phyloP scores from a whole-genome alignment of 1,284 basidiomycete genomes.

The Pascua sp. region DNA sequence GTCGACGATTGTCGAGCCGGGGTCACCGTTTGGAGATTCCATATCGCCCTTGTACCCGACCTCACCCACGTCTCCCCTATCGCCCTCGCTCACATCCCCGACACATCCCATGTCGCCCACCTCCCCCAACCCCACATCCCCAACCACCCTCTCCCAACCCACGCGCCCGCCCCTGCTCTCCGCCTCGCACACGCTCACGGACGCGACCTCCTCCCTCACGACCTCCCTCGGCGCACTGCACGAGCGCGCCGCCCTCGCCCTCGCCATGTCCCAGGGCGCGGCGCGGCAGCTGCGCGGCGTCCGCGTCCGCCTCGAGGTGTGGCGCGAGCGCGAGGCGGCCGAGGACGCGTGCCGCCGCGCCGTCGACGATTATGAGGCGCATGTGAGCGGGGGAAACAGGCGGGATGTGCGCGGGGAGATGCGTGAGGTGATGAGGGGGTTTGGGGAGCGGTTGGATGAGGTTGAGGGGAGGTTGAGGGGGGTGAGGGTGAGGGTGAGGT shows the following conservation, averaged over 20 bases:
- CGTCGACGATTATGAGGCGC: constrained; percentile 12
- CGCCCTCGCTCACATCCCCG: not conserved
- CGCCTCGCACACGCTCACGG: not conserved
- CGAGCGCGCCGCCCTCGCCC: constrained; percentile 1
- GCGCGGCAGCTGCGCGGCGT: constrained; percentile 7
- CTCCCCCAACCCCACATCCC: not conserved
- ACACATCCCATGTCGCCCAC: not conserved
- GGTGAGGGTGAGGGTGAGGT: not conserved
- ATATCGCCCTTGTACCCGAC: not conserved
- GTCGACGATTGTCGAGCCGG: too few species aligned
- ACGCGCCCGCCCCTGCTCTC: not conserved
- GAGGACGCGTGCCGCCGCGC: constrained; percentile 12
- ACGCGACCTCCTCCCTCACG: not conserved
- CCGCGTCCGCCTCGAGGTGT: constrained; percentile 3
- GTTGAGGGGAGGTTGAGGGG: not conserved
- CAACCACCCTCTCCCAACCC: not conserved
- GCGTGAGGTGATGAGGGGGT: constrained; percentile 8
- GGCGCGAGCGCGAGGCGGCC: constrained; percentile 7
- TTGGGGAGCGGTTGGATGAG: constrained; percentile 12
- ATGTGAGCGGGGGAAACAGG: not conserved
- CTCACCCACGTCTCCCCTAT: not conserved
- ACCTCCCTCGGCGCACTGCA: not conserved
- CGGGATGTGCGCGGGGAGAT: constrained; percentile 2
- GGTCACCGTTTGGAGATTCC: too few species aligned
- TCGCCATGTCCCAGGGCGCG: constrained; percentile 2